Base-by-base conservation (phyloP, 208 protist species). In the Phytomonas francai region DNA sequence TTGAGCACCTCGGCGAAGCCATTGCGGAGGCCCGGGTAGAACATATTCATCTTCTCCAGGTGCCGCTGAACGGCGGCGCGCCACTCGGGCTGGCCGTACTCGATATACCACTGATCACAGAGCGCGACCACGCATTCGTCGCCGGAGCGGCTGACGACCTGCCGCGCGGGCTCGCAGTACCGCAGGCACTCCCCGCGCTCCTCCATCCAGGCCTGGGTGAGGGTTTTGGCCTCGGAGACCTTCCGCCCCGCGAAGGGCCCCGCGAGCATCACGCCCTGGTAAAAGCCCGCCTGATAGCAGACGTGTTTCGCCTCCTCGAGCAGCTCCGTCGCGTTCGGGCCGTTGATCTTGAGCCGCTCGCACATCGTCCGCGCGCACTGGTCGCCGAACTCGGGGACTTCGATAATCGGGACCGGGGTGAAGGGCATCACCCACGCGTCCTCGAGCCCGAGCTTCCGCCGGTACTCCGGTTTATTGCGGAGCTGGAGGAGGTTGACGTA, bases 61-160 rank as follows among this genome's bases (percentile, higher is more conserved):
- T 98, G 93, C 7, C 89, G 71, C 42, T 84, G 63, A 30, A 98
- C 96, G 63, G 82, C 56, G 27, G 75, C 68, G 62, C 92, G 91
- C 98, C 98, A 99, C 61, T 98, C 83, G 29, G 92, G 87, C 73
- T 99, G 97, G 73, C 99, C 99, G 77, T 99, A 99, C 71, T 98
- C 90, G 56, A 99, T 70, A 88, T 98, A 99, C 98, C 98, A 99
- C 89, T 99, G 98, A 78, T 99, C 97, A 65, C 88, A 94, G 28
- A 99, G 76, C 30, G 97, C 94, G 3, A 99, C 98, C 19, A 99
- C 98, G 84, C 99, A 99, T 76, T 98, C 97, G 80, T 99, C 97
- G 57, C 98, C 98, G 67, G 93, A 97, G 70, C 99, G 97, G 66
- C 98, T 99, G 3, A 98, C 97, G 33, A 99, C 98, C 63, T 83